Evolutionary conservation across 2,329 filamentous ascomycete genomes (phyloP).

Genomic region (Colletotrichum costaricense): DNA sequence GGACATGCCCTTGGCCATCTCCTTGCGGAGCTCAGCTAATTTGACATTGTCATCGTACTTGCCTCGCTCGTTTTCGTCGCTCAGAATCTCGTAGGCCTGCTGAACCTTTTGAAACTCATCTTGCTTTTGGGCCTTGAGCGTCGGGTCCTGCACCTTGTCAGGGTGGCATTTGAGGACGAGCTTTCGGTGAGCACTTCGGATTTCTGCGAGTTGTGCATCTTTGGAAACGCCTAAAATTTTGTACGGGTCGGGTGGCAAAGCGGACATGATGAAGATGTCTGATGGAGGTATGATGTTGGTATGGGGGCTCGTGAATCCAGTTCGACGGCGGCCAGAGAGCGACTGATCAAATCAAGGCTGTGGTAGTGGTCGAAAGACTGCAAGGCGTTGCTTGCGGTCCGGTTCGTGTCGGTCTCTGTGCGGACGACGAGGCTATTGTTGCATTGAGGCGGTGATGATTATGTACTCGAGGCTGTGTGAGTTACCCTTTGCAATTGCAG

Average conservation of each 20-base stretch:
- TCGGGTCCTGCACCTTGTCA: slow-evolving; percentile 86
- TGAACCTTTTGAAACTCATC: slow-evolving; percentile 94
- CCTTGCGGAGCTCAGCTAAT: slow-evolving; percentile 73
- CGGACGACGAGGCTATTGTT: slow-evolving; percentile 32
- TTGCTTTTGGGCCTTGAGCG: slow-evolving; percentile 80
- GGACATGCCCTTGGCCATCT: slow-evolving; percentile 53
- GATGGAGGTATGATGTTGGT: neutral
- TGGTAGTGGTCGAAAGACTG: slow-evolving; percentile 9
- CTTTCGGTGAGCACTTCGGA: slow-evolving; percentile 85
- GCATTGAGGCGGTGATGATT: slow-evolving; percentile 34
- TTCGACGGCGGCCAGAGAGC: slow-evolving; percentile 17
- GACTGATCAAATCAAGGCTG: slow-evolving; percentile 8
- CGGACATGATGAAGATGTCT: slow-evolving; percentile 54
- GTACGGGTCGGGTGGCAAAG: slow-evolving; percentile 80
- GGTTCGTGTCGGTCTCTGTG: slow-evolving; percentile 21
- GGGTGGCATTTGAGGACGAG: slow-evolving; percentile 90
- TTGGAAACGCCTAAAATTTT: slow-evolving; percentile 78
- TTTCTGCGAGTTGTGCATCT: slow-evolving; percentile 76
- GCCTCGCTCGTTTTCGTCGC: slow-evolving; percentile 76
- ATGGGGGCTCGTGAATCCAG: slow-evolving; percentile 34
- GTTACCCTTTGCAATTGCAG: neutral
- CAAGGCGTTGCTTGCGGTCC: slow-evolving; percentile 23
- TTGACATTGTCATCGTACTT: slow-evolving; percentile 83
- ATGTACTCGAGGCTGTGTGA: slow-evolving; percentile 22
- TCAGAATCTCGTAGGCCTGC: slow-evolving; percentile 90